phyloP scores from a whole-genome alignment of 352 stramenopile species.

The Pythium aquatile region DNA sequence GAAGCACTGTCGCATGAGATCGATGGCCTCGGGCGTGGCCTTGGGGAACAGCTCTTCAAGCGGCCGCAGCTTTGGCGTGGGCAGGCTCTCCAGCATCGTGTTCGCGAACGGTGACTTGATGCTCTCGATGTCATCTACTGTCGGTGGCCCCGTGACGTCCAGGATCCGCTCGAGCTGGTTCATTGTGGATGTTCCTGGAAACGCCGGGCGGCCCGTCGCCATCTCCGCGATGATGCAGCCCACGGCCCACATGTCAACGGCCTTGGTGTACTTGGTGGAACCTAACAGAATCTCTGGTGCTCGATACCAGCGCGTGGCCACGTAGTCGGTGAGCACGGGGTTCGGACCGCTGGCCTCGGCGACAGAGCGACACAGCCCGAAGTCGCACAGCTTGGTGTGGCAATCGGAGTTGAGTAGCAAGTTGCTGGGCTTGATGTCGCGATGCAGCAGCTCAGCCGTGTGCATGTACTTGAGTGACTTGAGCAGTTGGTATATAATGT shows the following conservation, averaged over 20 bases:
- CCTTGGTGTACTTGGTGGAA: constrained; percentile 91
- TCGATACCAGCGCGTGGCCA: constrained; percentile 95
- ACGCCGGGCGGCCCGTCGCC: constrained; percentile 89
- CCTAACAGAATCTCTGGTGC: constrained; percentile 95
- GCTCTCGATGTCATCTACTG: constrained; percentile 86
- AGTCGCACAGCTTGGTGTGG: constrained; percentile 95
- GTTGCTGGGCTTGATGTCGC: constrained; percentile 97
- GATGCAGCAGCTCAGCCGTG: constrained; percentile 92
- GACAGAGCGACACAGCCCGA: constrained; percentile 93
- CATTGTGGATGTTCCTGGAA: constrained; percentile 95
- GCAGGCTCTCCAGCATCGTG: constrained; percentile 93
- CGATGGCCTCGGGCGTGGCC: constrained; percentile 82
- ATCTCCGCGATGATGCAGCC: constrained; percentile 95
- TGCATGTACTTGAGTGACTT: constrained; percentile 97
- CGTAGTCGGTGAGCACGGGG: constrained; percentile 94
- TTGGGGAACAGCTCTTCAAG: constrained; percentile 89
- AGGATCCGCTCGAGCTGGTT: constrained; percentile 97
- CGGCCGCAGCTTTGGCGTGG: constrained; percentile 61
- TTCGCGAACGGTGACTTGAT: constrained; percentile 92
- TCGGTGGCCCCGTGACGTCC: constrained; percentile 90
- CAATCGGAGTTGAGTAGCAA: constrained; percentile 95
- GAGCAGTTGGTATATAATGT: constrained; percentile 96
- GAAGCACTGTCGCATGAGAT: constrained; percentile 89
- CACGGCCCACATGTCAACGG: constrained; percentile 93
- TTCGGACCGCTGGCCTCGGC: constrained; percentile 79